These are phyloP conservation scores for Colletotrichum plurivorum DNA, from an alignment of 2,329 filamentous ascomycete genomes.

Conservation along the genomic window DNA sequence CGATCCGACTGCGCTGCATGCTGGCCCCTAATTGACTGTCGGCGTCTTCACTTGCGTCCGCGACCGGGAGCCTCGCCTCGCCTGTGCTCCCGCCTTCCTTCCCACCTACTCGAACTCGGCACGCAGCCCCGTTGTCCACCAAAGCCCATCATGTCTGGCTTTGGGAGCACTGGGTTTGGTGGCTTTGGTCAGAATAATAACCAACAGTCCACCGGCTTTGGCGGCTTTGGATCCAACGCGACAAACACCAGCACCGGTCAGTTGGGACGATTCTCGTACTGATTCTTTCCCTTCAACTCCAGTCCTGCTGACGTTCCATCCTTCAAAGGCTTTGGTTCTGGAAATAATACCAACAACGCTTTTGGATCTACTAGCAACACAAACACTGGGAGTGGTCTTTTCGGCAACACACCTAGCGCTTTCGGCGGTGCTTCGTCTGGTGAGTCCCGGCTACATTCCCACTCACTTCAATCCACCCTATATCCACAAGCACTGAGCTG, in stretches of 20 bases:
- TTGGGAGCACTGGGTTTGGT: conserved; percentile 63
- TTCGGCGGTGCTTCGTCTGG: conserved; percentile 36
- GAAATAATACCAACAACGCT: conserved; percentile 52
- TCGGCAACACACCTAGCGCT: conserved; percentile 34
- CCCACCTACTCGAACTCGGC: neutral
- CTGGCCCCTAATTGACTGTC: conserved; percentile 30
- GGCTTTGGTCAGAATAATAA: conserved; percentile 74
- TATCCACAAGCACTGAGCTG: conserved; percentile 2
- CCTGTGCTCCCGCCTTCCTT: conserved; percentile 4
- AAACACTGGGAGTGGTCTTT: conserved; percentile 51
- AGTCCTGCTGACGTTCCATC: conserved; percentile 28
- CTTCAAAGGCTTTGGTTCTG: conserved; percentile 55
- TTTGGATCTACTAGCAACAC: conserved; percentile 60
- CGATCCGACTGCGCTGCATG: conserved; percentile 31
- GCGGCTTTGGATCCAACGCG: conserved; percentile 67
- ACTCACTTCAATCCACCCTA: neutral
- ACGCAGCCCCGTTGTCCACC: neutral
- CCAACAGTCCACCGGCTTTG: conserved; percentile 64
- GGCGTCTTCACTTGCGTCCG: conserved; percentile 29
- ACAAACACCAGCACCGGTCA: conserved; percentile 63
- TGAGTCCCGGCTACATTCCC: neutral
- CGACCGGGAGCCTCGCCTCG: conserved; percentile 9
- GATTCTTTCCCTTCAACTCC: conserved; percentile 25
- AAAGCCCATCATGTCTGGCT: conserved; percentile 63
- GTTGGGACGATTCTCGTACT: conserved; percentile 46